Conservation (phyloP, 306 rosid genomes). For the Rosa multiflora region DNA sequence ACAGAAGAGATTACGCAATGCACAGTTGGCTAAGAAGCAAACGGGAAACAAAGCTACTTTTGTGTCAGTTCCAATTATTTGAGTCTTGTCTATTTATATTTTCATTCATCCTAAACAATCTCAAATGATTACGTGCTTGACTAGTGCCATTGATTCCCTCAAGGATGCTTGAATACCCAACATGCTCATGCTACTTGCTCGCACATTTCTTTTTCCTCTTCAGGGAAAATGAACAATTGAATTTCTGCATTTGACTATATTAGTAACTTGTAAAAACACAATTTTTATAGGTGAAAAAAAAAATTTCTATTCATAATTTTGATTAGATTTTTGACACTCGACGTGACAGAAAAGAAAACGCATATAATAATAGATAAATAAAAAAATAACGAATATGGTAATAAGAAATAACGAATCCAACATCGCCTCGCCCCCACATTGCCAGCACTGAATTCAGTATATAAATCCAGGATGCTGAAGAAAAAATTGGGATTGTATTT, state of each 20-base stretch:
- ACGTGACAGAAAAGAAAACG: too few relatives aligned
- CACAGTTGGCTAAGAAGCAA: neutral
- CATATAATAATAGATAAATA: too few relatives aligned
- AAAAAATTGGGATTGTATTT: neutral
- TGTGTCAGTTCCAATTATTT: neutral
- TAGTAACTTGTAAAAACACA: too few relatives aligned
- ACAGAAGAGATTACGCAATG: neutral
- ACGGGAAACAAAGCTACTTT: neutral
- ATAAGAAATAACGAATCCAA: neutral
- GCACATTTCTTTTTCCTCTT: too few relatives aligned
- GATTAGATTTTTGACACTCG: too few relatives aligned
- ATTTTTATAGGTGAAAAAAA: too few relatives aligned
- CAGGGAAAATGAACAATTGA: too few relatives aligned
- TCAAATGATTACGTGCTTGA: neutral
- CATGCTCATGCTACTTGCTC: neutral
- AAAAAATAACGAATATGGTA: too few relatives aligned
- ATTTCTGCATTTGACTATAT: too few relatives aligned
- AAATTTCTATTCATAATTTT: too few relatives aligned
- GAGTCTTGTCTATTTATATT: neutral
- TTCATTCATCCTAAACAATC: neutral
- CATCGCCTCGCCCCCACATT: neutral
- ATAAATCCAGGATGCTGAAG: neutral
- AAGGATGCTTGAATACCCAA: neutral
- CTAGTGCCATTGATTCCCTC: neutral
- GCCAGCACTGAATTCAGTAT: neutral